Percentiles rank a stretch among this genome's conserved stretches.
Evolutionary conservation across 768 basidiomycete genomes (phyloP).

Genomic region (Kwoniella sp.): DNA sequence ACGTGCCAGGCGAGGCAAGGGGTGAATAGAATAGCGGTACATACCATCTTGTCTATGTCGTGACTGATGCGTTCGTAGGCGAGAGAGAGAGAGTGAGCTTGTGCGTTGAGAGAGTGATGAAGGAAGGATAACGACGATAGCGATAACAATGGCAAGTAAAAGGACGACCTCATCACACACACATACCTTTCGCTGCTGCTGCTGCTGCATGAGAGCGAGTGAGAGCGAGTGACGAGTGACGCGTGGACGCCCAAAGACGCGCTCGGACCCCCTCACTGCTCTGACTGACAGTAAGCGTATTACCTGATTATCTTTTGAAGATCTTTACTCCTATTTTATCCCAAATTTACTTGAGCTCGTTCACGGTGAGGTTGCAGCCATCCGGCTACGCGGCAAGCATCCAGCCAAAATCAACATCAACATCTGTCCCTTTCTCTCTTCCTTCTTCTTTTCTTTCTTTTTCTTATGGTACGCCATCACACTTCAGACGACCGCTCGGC

Average conservation of each 20-base stretch:
- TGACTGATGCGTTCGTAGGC: neutral
- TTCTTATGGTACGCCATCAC: conserved; percentile 28
- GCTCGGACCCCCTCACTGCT: neutral
- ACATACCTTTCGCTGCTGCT: neutral
- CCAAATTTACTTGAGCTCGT: conserved; percentile 2
- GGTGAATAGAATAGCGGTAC: neutral
- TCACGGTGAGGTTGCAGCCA: no score
- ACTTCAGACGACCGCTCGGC: conserved; percentile 21
- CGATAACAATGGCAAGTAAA: no score
- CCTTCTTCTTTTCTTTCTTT: conserved; percentile 13
- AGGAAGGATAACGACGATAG: no score
- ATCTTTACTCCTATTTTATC: conserved; percentile 22
- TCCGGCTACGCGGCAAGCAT: neutral
- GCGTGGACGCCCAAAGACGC: neutral
- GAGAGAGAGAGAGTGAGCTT: neutral
- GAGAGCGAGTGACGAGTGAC: neutral
- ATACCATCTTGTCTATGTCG: conserved; percentile 14
- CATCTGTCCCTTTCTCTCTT: neutral
- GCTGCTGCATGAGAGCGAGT: neutral
- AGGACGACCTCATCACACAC: no score
- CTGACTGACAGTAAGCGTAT: neutral
- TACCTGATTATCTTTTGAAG: conserved; percentile 6
- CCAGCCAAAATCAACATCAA: neutral
- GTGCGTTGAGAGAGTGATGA: no score
- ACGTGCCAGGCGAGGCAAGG: neutral